These are phyloP conservation scores for Phytopythium boreale DNA, from an alignment of 352 stramenopile species.

Conservation along the genomic window DNA sequence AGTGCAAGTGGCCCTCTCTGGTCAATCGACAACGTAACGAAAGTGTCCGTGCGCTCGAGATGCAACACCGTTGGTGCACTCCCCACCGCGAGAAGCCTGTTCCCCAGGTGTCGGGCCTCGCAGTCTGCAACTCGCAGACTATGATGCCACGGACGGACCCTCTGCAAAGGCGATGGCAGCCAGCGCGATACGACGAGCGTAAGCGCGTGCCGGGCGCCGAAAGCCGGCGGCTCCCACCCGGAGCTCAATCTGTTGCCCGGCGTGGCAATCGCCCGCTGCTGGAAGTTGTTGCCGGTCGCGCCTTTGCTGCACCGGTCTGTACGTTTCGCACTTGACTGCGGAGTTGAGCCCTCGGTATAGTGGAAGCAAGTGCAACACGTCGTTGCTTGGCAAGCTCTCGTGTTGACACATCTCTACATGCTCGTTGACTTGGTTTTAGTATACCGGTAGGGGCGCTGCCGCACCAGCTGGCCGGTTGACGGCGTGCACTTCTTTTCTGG, in stretches of 20 bases:
- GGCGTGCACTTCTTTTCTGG: neutral
- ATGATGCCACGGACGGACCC: neutral
- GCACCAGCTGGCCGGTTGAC: neutral
- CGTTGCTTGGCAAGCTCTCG: neutral
- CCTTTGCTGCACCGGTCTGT: slow-evolving; percentile 1
- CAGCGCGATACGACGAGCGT: neutral
- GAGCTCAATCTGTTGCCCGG: neutral
- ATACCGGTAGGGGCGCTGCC: neutral
- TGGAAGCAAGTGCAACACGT: neutral
- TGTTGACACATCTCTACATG: slow-evolving; percentile 1
- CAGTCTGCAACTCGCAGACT: too few species aligned
- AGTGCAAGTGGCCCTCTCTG: too few species aligned
- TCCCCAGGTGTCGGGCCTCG: too few species aligned
- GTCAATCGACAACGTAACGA: too few species aligned
- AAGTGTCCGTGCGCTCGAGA: too few species aligned
- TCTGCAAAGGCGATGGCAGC: neutral
- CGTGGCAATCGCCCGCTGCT: neutral
- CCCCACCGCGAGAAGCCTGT: too few species aligned
- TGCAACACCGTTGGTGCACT: neutral
- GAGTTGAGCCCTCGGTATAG: neutral
- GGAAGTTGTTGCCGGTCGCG: neutral
- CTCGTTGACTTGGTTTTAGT: neutral
- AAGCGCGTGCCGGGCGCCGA: too few species aligned
- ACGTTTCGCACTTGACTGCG: neutral
- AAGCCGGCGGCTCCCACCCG: too few species aligned